Evolutionary conservation across 306 rosid species (phyloP), one percentile per base, ranked within the genome.

Genomic region (Quercus mongolica): DNA sequence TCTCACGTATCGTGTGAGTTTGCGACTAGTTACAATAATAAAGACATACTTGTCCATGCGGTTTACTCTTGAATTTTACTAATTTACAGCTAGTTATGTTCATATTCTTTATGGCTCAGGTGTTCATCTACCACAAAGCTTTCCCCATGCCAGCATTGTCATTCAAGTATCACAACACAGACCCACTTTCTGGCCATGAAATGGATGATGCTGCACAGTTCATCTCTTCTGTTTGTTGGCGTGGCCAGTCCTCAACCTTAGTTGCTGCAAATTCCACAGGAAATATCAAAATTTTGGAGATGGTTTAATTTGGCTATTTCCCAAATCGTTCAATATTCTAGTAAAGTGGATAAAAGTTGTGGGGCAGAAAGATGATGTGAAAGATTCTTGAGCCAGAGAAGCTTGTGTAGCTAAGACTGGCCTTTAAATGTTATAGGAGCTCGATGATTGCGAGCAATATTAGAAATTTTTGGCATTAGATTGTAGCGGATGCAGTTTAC

Each of bases 141-240:
- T 96, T 96, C 76, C 97, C 99, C 62, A 96, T 96, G 97, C 97
- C 98, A 1, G 97, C 92, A 51, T 84, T 93, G 83, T 92, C 97
- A 71, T 91, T 86, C 89, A 91, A 96, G 86, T 96, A 90, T 87
- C 90, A 91, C 46, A 87, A 78, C 83, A 86, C 92, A 14, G 96
- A 96, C 78, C 89, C 95, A 20, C 83, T 86, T 59, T 90, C 97
- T 1, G 89, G 97, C 51, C 86, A 87, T 0, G 97, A 90, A 75
- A 84, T 87, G 76, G 98, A 92, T 17, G 97, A 90, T 15, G 56
- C 92, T 5, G 70, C 92, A 2, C 99, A 90, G 71, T 96, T 96
- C 46, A 90, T 96, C 79, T 96, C 99, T 13, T 93, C 98, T 0
- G 90, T 93, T 81, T 93, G 97, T 82, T 96, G 99, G 99, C 97